Percentiles rank a stretch among this genome's conserved stretches.
phyloP scores from a whole-genome alignment of 345 rosid genomes.

The Euphorbia tirucalli region DNA sequence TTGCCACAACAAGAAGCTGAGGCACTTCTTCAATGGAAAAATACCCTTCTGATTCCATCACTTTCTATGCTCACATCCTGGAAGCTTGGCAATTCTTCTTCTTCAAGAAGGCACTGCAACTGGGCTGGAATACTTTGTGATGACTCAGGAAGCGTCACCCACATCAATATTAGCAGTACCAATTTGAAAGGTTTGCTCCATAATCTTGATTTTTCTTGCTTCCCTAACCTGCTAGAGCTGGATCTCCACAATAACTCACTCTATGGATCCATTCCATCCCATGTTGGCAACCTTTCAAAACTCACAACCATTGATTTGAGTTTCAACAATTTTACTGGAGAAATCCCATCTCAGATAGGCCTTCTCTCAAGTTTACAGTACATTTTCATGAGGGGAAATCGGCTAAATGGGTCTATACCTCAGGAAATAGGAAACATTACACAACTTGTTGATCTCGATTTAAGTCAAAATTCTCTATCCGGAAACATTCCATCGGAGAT shows the following conservation, averaged over 20 bases:
- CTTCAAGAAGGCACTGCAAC: background rate
- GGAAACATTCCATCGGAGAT: background rate
- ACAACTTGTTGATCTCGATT: background rate
- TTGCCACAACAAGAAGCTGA: background rate
- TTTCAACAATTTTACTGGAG: too few species aligned
- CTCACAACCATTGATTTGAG: constrained; percentile 1
- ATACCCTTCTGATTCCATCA: background rate
- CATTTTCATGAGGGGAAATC: background rate
- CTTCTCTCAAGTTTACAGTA: too few species aligned
- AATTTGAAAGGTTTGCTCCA: constrained; percentile 11
- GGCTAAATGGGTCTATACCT: background rate
- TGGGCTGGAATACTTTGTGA: background rate
- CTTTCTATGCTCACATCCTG: background rate
- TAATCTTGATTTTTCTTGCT: constrained; percentile 7
- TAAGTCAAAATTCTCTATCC: background rate
- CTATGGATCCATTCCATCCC: constrained; percentile 10
- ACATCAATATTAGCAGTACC: background rate
- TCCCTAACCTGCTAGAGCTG: constrained; percentile 6
- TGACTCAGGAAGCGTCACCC: background rate
- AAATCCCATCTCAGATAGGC: background rate
- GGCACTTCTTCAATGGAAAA: background rate
- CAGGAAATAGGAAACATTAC: background rate
- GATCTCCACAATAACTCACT: background rate
- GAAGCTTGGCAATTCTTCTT: background rate
- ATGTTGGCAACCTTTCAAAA: background rate